Base-by-base conservation (phyloP, 2,329 filamentous ascomycete species). In the Diaporthe capsici region DNA sequence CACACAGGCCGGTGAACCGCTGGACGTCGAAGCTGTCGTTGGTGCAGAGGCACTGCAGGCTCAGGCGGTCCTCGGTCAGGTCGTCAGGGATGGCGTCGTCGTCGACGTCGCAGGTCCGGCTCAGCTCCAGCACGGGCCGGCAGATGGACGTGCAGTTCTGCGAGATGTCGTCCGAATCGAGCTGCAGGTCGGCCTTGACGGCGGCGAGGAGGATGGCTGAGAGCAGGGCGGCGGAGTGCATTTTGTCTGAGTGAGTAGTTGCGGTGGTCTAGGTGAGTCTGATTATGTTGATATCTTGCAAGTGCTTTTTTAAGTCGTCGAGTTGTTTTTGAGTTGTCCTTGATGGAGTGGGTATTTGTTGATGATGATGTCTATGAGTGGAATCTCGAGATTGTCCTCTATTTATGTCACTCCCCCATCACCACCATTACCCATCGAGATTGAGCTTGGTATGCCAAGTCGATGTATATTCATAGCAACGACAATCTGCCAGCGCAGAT, bases 101-200 rank as follows among this genome's bases (percentile, higher is more conserved):
- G 84, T 93, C 74, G 84, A 90, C 60, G 87, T 85, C 82, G 76
- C 86, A 87, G 53, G 79, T 80, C 47, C 80, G 80, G 71, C 82
- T 83, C 42, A 86, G 81, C 34, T 82, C 76, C 13, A 80, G 81
- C 47, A 86, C 79, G 60, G 85, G 84, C 31, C 79, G 73, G 77
- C 85, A 86, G 78, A 86, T 83, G 77, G 79, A 76, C 39, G 79
- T 76, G 80, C 84, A 86, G 53, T 77, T 78, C n/a, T 74, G 70
- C 10, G 85, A 84, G 15, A 85, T 78, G 71, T 85, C 82, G 65
- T 82, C 81, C 58, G 78, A 75, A 71, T 84, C 82, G 49, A 85
- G 78, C 73, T 79, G 80, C 57, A 85, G 76, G 73, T 83, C 82
- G 63, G 84, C 84, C 61, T 77, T 79, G 63, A 60, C 72, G 39